Percentiles rank a stretch among this genome's conserved stretches.
phyloP scores from a whole-genome alignment of 1,284 basidiomycete species.

The Leccinum fallax region DNA sequence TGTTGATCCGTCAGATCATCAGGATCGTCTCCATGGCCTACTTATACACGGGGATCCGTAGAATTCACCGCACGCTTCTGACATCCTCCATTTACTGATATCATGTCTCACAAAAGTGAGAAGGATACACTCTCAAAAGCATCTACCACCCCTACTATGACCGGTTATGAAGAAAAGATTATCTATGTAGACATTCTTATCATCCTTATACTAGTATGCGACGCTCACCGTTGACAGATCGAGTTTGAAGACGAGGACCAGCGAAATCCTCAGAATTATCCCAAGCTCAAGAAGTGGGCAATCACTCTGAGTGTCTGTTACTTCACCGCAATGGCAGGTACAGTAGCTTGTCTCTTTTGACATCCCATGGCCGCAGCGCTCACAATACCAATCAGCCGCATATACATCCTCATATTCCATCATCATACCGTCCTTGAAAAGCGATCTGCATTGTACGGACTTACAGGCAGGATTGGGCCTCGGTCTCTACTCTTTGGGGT shows the following conservation, averaged over 20 bases:
- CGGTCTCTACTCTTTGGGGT: constrained; percentile 47
- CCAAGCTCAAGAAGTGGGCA: constrained; percentile 28
- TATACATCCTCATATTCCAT: constrained; percentile 43
- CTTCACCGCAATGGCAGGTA: constrained; percentile 23
- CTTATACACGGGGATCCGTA: constrained; percentile 14
- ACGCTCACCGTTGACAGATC: constrained; percentile 21
- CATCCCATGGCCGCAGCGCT: not conserved
- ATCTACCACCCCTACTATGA: constrained; percentile 3
- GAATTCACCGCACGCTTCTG: not conserved
- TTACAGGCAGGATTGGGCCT: constrained; percentile 40
- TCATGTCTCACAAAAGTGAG: constrained; percentile 14
- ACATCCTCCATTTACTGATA: not conserved
- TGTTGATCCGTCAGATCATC: not conserved
- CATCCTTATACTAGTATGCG: not conserved
- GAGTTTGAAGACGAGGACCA: constrained; percentile 30
- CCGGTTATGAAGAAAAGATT: constrained; percentile 7
- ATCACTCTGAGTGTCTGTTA: constrained; percentile 27
- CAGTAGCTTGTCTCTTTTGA: not conserved
- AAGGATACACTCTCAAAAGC: constrained; percentile 1
- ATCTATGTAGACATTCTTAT: constrained; percentile 8
- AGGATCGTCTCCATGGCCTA: constrained; percentile 8
- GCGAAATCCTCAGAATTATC: constrained; percentile 28
- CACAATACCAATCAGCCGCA: constrained; percentile 23
- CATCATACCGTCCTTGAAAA: constrained; percentile 42
- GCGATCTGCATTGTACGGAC: constrained; percentile 42